phyloP scores from a whole-genome alignment of 2,329 filamentous ascomycete species.

The Sphaerulina vaccinii region DNA sequence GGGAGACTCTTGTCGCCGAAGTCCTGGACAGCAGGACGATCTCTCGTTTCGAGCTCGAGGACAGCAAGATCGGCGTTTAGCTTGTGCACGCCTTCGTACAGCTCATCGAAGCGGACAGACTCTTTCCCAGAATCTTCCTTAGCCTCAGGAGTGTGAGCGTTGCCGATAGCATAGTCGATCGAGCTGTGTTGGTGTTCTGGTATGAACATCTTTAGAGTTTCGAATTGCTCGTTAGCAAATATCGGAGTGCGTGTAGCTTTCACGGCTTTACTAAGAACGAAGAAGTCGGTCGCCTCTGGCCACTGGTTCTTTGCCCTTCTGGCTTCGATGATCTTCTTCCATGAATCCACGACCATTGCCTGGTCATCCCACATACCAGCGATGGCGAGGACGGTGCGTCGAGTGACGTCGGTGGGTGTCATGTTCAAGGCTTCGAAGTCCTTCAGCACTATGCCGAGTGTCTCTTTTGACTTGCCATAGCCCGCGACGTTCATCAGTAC shows the following conservation, averaged over 20 bases:
- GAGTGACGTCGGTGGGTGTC: conserved; percentile 36
- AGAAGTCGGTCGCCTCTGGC: conserved; percentile 29
- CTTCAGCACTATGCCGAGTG: conserved; percentile 33
- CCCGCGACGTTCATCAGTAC: conserved; percentile 40
- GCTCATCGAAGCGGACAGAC: conserved; percentile 7
- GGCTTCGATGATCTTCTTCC: conserved; percentile 33
- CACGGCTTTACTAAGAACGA: conserved; percentile 32
- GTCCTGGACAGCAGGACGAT: conserved; percentile 33
- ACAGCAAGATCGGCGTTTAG: conserved; percentile 29
- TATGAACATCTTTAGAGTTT: conserved; percentile 13
- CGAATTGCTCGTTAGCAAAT: conserved; percentile 27
- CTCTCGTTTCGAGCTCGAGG: conserved; percentile 25
- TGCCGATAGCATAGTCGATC: conserved; percentile 16
- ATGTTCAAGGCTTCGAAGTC: conserved; percentile 33
- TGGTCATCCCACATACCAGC: conserved; percentile 36
- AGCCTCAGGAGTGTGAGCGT: conserved; percentile 1
- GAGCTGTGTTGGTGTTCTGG: conserved; percentile 6
- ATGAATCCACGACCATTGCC: conserved; percentile 31
- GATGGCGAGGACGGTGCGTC: conserved; percentile 36
- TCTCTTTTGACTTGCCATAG: conserved; percentile 30
- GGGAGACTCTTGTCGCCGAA: conserved; percentile 38
- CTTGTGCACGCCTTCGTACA: conserved; percentile 16
- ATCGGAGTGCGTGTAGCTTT: conserved; percentile 17
- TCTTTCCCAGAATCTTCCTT: neutral
- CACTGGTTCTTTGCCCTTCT: conserved; percentile 11